Conservation (phyloP, 495 filamentous ascomycete genomes). For the Ascodesmis nigricans region DNA sequence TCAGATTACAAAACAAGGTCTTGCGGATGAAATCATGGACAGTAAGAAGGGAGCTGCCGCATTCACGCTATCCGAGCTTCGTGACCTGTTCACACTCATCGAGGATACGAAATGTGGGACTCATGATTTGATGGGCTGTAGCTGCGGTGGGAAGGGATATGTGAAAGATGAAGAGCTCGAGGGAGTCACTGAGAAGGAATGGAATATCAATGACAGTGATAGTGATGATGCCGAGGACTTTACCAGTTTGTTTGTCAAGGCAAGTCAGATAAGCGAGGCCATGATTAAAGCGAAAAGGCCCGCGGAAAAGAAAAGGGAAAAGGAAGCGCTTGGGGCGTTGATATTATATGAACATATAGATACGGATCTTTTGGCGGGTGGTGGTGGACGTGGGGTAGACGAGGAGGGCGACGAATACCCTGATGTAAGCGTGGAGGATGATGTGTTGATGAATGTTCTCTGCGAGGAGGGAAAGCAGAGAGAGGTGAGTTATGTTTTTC, state of each 20-base stretch:
- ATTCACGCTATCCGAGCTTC: slow-evolving; percentile 47
- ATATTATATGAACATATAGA: slow-evolving; percentile 44
- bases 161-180: slow-evolving; percentile 2
- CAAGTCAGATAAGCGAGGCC: slow-evolving; percentile 39
- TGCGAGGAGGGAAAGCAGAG: slow-evolving; percentile 29
- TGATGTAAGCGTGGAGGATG: slow-evolving; percentile 34
- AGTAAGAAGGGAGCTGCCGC: slow-evolving; percentile 35
- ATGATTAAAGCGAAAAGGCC: slow-evolving; percentile 26
- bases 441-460: slow-evolving; percentile 37
- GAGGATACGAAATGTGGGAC: slow-evolving; percentile 37
- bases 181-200: slow-evolving; percentile 9
- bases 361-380: slow-evolving; percentile 26
- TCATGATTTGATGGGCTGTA: slow-evolving; percentile 48
- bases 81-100: slow-evolving; percentile 50
- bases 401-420: slow-evolving; percentile 25
- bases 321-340: slow-evolving; percentile 34
- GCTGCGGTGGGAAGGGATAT: slow-evolving; percentile 37
- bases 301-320: slow-evolving; percentile 19
- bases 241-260: slow-evolving; percentile 28
- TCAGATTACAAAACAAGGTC: slow-evolving; percentile 52
- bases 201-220: slow-evolving; percentile 19
- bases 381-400: slow-evolving; percentile 13
- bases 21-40: slow-evolving; percentile 25
- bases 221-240: slow-evolving; percentile 28
- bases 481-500: slow-evolving; percentile 41